These are phyloP conservation scores for Rhizopus stolonifer DNA, from an alignment of 371 early-diverging fungal genomes.

Conservation along the genomic window DNA sequence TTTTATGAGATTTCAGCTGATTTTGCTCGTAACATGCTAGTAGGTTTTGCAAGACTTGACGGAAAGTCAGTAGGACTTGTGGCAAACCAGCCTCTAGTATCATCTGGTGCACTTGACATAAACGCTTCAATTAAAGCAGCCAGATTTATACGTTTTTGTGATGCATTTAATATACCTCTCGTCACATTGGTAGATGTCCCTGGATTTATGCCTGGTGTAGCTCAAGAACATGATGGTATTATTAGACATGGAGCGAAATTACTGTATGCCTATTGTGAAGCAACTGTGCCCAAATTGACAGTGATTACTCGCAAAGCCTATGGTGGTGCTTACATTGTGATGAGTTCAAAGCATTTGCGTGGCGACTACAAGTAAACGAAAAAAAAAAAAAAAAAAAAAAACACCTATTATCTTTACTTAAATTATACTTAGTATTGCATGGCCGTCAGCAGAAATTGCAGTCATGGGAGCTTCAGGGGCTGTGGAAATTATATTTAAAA, in stretches of 20 bases:
- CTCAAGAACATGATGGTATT: constrained; percentile 95
- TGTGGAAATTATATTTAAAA: constrained; percentile 93
- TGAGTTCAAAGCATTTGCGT: constrained; percentile 94
- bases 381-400: no score
- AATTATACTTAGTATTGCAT: constrained; percentile 73
- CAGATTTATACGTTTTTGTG: constrained; percentile 94
- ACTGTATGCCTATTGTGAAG: constrained; percentile 95
- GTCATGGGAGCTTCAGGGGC: constrained; percentile 98
- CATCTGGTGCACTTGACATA: constrained; percentile 95
- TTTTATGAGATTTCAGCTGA: constrained; percentile 94
- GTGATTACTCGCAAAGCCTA: constrained; percentile 96
- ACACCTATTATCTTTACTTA: not conserved
- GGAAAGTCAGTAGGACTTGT: constrained; percentile 94
- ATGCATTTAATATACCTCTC: constrained; percentile 94
- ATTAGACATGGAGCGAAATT: constrained; percentile 98
- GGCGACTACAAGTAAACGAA: constrained; percentile 86
- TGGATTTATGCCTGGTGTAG: constrained; percentile 94
- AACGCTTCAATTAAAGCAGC: constrained; percentile 95
- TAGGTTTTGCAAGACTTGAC: constrained; percentile 86
- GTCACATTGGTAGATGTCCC: constrained; percentile 97
- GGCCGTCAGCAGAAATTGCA: constrained; percentile 97
- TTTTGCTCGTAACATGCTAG: constrained; percentile 91
- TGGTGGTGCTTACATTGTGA: constrained; percentile 98
- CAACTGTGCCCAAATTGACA: constrained; percentile 96
- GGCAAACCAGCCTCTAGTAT: constrained; percentile 94